phyloP scores from a whole-genome alignment of 2,329 filamentous ascomycete genomes.

The Hypoxylon sp. region DNA sequence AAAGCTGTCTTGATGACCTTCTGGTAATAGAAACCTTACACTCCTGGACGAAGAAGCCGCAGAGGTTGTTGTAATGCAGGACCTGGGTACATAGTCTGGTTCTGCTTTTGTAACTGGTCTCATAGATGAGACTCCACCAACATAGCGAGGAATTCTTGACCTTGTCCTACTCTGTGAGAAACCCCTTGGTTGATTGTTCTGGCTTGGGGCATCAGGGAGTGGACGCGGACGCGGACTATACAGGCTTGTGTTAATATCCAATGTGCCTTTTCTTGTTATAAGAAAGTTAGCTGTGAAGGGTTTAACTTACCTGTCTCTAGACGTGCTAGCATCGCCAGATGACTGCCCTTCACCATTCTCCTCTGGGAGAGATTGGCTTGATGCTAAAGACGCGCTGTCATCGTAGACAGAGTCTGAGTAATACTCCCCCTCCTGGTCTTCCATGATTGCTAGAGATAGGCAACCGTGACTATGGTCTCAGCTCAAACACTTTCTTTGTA shows the following conservation, averaged over 20 bases:
- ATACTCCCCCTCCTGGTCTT: neutral
- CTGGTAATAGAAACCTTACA: constrained; percentile 5
- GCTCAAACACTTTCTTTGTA: neutral
- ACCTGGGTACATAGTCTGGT: neutral
- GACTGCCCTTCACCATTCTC: neutral
- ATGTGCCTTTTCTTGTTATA: neutral
- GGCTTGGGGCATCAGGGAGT: neutral
- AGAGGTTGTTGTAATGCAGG: neutral
- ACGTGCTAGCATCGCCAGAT: neutral
- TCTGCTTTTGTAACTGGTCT: neutral
- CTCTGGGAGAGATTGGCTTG: neutral
- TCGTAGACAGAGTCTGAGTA: neutral
- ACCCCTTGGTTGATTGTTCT: neutral
- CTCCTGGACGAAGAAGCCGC: neutral
- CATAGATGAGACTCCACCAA: neutral
- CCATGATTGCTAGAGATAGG: neutral
- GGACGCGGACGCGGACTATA: constrained; percentile 8
- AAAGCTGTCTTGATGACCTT: neutral
- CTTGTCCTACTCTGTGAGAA: neutral
- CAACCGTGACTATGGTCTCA: neutral
- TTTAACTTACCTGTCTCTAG: constrained; percentile 27
- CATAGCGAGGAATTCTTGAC: neutral
- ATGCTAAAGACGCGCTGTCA: neutral
- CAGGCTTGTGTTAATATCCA: constrained; percentile 5
- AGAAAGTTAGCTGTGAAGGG: constrained; percentile 11